Conservation (phyloP, 2,329 filamentous ascomycete species). For the Ceratocystis lukuohia region DNA sequence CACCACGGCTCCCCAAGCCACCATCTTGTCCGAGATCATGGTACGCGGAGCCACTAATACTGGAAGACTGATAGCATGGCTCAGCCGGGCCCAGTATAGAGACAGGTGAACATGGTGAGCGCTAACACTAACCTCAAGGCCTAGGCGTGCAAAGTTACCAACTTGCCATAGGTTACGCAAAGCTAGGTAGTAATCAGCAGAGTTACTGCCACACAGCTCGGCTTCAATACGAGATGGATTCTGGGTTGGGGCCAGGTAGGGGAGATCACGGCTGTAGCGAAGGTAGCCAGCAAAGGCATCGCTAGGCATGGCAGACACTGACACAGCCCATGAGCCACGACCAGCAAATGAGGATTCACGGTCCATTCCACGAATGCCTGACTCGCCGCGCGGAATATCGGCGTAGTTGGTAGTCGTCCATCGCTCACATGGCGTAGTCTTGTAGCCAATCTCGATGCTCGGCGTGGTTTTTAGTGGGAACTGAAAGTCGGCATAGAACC, state of each 20-base stretch:
- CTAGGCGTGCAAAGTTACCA: conserved; percentile 31
- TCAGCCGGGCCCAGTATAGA: conserved; percentile 35
- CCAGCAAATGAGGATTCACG: conserved; percentile 23
- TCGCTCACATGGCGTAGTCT: conserved; percentile 25
- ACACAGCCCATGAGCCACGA: conserved; percentile 30
- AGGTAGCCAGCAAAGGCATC: conserved; percentile 28
- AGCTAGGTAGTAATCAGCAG: conserved; percentile 29
- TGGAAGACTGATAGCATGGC: conserved; percentile 24
- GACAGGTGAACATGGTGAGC: conserved; percentile 32
- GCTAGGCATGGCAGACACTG: conserved; percentile 24
- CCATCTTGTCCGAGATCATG: conserved; percentile 23
- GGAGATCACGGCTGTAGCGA: conserved; percentile 28
- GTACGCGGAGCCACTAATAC: conserved; percentile 22
- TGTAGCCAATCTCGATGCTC: conserved; percentile 32
- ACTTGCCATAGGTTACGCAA: conserved; percentile 32
- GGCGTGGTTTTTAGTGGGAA: conserved; percentile 25
- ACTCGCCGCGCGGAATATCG: conserved; percentile 26
- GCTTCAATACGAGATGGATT: conserved; percentile 30
- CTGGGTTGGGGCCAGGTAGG: conserved; percentile 23
- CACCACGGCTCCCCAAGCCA: conserved; percentile 30
- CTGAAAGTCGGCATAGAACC: conserved; percentile 25
- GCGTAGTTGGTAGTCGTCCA: conserved; percentile 25
- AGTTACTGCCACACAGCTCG: conserved; percentile 30
- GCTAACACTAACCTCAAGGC: conserved; percentile 34
- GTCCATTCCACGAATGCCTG: conserved; percentile 30